phyloP scores from a whole-genome alignment of 306 rosid genomes.

The Abrus precatorius region DNA sequence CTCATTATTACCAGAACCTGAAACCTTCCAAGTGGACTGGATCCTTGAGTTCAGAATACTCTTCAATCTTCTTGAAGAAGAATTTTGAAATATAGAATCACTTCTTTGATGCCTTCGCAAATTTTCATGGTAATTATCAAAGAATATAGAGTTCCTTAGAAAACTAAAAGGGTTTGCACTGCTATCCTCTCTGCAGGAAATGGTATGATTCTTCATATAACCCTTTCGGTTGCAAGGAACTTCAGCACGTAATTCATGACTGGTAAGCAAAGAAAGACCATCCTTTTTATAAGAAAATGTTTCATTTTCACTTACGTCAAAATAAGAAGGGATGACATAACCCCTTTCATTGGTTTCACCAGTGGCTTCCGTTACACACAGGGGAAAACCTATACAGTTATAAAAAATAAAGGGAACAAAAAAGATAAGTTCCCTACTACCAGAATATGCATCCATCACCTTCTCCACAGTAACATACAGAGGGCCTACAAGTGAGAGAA shows the following conservation, averaged over 20 bases:
- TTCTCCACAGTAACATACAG: slow-evolving; percentile 80
- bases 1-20: slow-evolving; percentile 59
- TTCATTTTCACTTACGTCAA: slow-evolving; percentile 61
- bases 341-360: slow-evolving; percentile 59
- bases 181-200: slow-evolving; percentile 67
- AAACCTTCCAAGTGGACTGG: slow-evolving; percentile 52
- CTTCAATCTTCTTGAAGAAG: slow-evolving; percentile 49
- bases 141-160: slow-evolving; percentile 43
- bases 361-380: slow-evolving; percentile 65
- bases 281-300: slow-evolving; percentile 53
- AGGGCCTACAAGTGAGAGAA: slow-evolving; percentile 63
- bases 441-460: slow-evolving; percentile 84
- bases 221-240: slow-evolving; percentile 44
- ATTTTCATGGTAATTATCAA: slow-evolving; percentile 49
- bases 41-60: slow-evolving; percentile 43
- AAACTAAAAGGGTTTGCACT: slow-evolving; percentile 47
- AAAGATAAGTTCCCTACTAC: slow-evolving; percentile 79
- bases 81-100: slow-evolving; percentile 45
- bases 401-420: slow-evolving; percentile 87
- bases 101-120: slow-evolving; percentile 49
- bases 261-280: slow-evolving; percentile 74
- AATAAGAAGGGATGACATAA: slow-evolving; percentile 72
- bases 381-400: slow-evolving; percentile 87
- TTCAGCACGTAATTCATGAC: slow-evolving; percentile 46
- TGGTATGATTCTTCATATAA: slow-evolving; percentile 51